These are phyloP conservation scores for Trichosporon ovoides DNA, from an alignment of 1,284 basidiomycete genomes.

Conservation along the genomic window DNA sequence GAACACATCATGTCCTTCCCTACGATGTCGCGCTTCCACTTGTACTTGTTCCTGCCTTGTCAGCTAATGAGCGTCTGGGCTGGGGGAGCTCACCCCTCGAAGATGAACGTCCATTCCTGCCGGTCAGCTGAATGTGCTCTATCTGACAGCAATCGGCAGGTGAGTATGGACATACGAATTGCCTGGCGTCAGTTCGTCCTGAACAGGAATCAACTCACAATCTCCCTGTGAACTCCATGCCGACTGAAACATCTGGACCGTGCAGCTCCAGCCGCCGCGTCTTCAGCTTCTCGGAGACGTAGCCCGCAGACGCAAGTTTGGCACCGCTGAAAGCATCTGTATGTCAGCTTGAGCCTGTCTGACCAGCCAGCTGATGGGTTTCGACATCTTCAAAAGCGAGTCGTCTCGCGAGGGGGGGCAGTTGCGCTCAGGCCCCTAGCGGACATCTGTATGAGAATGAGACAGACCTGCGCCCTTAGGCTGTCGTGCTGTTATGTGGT, in stretches of 20 bases:
- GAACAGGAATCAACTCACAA: no score
- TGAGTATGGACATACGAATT: background rate
- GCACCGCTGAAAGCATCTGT: slow-evolving; percentile 40
- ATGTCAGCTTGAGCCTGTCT: slow-evolving; percentile 1
- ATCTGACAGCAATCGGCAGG: background rate
- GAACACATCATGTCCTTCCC: slow-evolving; percentile 45
- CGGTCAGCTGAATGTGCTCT: background rate
- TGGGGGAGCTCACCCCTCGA: slow-evolving; percentile 34
- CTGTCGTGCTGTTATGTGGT: no score
- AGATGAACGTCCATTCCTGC: slow-evolving; percentile 44
- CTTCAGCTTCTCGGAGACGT: slow-evolving; percentile 33
- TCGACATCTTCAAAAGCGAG: background rate
- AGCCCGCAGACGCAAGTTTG: slow-evolving; percentile 38
- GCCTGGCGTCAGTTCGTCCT: background rate
- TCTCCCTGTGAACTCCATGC: slow-evolving; percentile 41
- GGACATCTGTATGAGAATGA: no score
- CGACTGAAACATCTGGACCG: slow-evolving; percentile 41
- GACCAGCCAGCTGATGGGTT: background rate
- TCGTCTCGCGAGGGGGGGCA: no score
- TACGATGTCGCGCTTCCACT: slow-evolving; percentile 36
- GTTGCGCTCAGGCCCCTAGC: no score
- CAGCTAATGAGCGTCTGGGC: background rate
- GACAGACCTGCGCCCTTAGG: no score
- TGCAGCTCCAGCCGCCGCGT: slow-evolving; percentile 41
- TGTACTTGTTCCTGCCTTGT: slow-evolving; percentile 41